These are phyloP conservation scores for Colletotrichum endophyticum DNA, from an alignment of 2,329 filamentous ascomycete genomes.

Conservation along the genomic window DNA sequence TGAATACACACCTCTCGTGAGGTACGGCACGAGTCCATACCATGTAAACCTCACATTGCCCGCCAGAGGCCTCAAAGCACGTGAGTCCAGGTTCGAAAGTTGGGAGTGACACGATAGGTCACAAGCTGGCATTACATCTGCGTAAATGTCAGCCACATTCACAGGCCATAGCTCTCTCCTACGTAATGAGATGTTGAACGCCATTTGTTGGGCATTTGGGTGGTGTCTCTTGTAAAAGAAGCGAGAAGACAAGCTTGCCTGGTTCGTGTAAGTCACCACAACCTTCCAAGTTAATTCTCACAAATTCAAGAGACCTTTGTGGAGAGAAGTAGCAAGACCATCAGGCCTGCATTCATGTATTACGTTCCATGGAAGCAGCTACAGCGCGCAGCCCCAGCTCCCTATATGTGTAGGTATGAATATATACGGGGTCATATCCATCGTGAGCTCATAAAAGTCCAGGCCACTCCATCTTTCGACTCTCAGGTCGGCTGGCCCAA, in stretches of 20 bases:
- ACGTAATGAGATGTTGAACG: neutral
- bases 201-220: accelerated
- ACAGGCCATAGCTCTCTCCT: neutral
- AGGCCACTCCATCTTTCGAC: neutral
- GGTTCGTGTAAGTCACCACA: neutral
- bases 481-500: neutral
- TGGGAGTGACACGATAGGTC: neutral
- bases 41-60: neutral
- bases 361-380: neutral
- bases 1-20: accelerated
- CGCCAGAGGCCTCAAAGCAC: neutral
- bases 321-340: neutral
- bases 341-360: neutral
- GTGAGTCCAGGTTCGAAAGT: neutral
- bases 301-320: neutral
- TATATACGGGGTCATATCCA: neutral
- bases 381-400: neutral
- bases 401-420: neutral
- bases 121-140: neutral
- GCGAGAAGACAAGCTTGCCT: neutral
- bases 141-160: too few relatives aligned
- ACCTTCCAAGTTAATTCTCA: accelerated
- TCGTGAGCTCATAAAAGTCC: slow-evolving; percentile 1
- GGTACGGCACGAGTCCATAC: neutral
- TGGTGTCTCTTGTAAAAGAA: accelerated